These are phyloP conservation scores for Kwoniella dendrophila DNA, from an alignment of 768 basidiomycete species.

Conservation along the genomic window DNA sequence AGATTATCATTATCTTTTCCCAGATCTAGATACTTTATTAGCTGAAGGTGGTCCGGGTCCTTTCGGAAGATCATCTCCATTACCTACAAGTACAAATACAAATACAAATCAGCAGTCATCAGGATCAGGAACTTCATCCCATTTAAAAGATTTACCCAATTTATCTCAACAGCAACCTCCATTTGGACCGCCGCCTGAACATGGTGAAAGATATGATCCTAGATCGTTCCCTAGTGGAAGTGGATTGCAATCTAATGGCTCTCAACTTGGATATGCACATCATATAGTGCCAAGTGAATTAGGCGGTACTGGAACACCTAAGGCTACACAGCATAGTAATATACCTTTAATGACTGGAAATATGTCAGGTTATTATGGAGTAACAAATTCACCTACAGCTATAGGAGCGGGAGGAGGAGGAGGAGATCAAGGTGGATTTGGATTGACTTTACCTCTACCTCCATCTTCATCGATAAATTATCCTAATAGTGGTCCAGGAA, in stretches of 20 bases:
- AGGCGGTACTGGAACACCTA: neutral
- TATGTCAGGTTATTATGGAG: too few species aligned
- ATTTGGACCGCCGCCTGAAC: neutral
- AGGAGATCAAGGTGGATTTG: neutral
- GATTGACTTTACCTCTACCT: neutral
- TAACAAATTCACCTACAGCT: too few species aligned
- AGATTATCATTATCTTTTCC: conserved; percentile 42
- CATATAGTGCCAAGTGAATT: conserved; percentile 2
- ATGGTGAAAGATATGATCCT: neutral
- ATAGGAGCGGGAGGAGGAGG: too few species aligned
- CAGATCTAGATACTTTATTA: conserved; percentile 31
- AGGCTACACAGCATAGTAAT: too few species aligned
- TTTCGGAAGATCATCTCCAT: neutral
- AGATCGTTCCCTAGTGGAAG: conserved; percentile 3
- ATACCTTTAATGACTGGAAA: too few species aligned
- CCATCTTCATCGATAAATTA: too few species aligned
- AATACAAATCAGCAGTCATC: neutral
- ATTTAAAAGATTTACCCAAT: too few species aligned
- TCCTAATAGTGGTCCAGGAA: too few species aligned
- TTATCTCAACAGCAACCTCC: neutral
- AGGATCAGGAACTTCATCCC: too few species aligned
- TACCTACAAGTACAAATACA: neutral
- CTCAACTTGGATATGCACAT: conserved; percentile 12
- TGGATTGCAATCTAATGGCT: neutral
- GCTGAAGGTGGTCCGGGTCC: neutral